phyloP scores from a whole-genome alignment of 2,329 filamentous ascomycete genomes.

The Diaporthe humulicola region DNA sequence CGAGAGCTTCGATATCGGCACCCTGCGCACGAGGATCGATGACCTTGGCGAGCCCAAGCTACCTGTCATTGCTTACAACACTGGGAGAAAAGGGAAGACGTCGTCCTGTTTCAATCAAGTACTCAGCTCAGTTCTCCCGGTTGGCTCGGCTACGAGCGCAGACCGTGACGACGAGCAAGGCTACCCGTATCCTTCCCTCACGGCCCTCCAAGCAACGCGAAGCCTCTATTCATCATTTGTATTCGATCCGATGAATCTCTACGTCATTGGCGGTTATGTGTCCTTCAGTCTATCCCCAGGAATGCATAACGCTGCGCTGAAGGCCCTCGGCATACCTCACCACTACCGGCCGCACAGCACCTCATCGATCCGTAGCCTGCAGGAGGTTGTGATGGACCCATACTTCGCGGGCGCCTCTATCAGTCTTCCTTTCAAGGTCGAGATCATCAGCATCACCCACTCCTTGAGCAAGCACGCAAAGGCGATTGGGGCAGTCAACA shows the following conservation, averaged over 20 bases:
- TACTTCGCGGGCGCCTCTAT: conserved; percentile 81
- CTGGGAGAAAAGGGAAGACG: conserved; percentile 71
- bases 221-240: conserved; percentile 77
- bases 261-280: conserved; percentile 80
- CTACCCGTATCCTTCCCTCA: conserved; percentile 60
- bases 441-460: conserved; percentile 77
- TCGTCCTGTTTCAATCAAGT: conserved; percentile 77
- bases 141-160: conserved; percentile 43
- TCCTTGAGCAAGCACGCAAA: conserved; percentile 79
- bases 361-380: conserved; percentile 72
- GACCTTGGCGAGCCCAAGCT: conserved; percentile 57
- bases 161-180: conserved; percentile 37
- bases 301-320: conserved; percentile 81
- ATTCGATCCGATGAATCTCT: conserved; percentile 78
- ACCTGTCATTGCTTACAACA: conserved; percentile 75
- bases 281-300: conserved; percentile 81
- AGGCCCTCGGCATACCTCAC: conserved; percentile 77
- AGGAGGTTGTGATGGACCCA: conserved; percentile 72
- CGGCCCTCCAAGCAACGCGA: conserved; percentile 72
- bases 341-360: conserved; percentile 75
- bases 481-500: conserved; percentile 83
- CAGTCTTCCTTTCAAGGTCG: conserved; percentile 81
- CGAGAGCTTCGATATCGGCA: conserved; percentile 73
- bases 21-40: conserved; percentile 64
- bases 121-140: conserved; percentile 71